Percentiles rank a stretch among this genome's conserved stretches.
phyloP scores from a whole-genome alignment of 2,329 filamentous ascomycete genomes.

The Dactylellina drechsleri region DNA sequence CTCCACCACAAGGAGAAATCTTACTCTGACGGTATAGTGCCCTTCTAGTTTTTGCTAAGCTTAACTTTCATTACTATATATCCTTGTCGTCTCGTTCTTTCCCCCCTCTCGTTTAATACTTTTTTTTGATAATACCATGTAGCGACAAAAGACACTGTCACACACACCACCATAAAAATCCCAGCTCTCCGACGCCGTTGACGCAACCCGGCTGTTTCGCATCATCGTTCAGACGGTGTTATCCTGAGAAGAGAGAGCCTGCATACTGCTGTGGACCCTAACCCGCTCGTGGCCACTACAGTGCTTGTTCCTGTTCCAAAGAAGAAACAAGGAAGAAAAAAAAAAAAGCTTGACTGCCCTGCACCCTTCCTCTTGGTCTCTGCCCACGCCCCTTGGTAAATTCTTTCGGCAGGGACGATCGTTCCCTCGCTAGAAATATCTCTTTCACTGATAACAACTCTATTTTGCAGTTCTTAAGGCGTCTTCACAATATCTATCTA shows the following conservation, averaged over 20 bases:
- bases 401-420: conserved; percentile 49
- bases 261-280: conserved; percentile 34
- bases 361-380: conserved; percentile 21
- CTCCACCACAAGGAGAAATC: conserved; percentile 37
- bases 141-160: conserved; percentile 38
- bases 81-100: conserved; percentile 22
- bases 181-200: conserved; percentile 50
- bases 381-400: conserved; percentile 45
- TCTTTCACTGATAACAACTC: conserved; percentile 18
- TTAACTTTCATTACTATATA: conserved; percentile 42
- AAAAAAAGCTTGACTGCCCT: conserved; percentile 27
- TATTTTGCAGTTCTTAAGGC: conserved; percentile 14
- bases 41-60: conserved; percentile 42
- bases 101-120: conserved; percentile 54
- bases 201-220: conserved; percentile 53
- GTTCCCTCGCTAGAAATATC: conserved; percentile 33
- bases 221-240: conserved; percentile 50
- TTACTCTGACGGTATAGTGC: conserved; percentile 36
- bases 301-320: conserved; percentile 7
- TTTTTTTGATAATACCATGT: conserved; percentile 41
- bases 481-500: not conserved
- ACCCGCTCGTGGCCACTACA: conserved; percentile 46
- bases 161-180: conserved; percentile 44
- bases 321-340: conserved; percentile 19
- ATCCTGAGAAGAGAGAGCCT: conserved; percentile 16